These are phyloP conservation scores for Amanita thiersii DNA, from an alignment of 768 basidiomycete species.

Conservation along the genomic window DNA sequence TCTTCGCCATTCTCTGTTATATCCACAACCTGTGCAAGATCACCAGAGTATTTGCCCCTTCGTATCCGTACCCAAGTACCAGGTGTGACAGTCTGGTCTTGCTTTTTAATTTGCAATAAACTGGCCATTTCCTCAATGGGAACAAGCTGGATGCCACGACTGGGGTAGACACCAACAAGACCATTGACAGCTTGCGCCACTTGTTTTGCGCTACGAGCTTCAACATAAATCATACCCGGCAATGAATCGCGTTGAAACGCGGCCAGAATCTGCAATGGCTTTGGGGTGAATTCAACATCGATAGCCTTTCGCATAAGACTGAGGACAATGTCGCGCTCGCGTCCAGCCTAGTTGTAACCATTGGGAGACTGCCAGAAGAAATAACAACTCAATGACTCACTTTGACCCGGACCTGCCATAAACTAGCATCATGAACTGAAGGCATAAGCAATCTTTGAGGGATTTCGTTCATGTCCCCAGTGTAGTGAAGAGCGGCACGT, in stretches of 20 bases:
- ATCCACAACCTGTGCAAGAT: constrained; percentile 93
- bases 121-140: constrained; percentile 99
- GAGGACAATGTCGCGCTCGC: constrained; percentile 89
- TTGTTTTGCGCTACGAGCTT: constrained; percentile 81
- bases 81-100: constrained; percentile 73
- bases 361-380: background rate
- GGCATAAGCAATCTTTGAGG: constrained; percentile 95
- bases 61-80: constrained; percentile 95
- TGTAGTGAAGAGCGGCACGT: constrained; percentile 64
- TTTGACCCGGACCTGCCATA: constrained; percentile 95
- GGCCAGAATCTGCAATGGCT: constrained; percentile 80
- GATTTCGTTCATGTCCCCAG: constrained; percentile 88
- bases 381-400: constrained; percentile 29
- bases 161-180: constrained; percentile 86
- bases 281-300: constrained; percentile 69
- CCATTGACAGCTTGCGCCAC: constrained; percentile 82
- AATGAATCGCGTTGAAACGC: constrained; percentile 96
- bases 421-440: constrained; percentile 87
- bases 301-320: constrained; percentile 93
- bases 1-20: constrained; percentile 91
- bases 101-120: constrained; percentile 91
- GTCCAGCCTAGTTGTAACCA: constrained; percentile 54
- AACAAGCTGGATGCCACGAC: constrained; percentile 75
- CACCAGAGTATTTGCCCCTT: constrained; percentile 89
- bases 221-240: constrained; percentile 93